Base-by-base conservation (phyloP, 2,329 filamentous ascomycete species). In the Plectosphaerella sp. region DNA sequence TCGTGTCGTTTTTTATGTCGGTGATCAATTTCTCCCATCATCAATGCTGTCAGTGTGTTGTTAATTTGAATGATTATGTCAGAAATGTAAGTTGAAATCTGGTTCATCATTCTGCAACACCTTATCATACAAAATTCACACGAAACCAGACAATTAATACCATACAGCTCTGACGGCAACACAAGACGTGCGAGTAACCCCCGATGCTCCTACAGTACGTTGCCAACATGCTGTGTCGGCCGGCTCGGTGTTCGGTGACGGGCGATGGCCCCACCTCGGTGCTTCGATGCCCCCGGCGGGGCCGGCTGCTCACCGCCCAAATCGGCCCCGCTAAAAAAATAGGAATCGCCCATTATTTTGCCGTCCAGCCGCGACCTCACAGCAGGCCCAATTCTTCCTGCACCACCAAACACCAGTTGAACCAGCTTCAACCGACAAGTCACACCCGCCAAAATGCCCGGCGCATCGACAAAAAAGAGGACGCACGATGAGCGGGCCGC, bases 381-480 rank as follows among this genome's bases (percentile, higher is more conserved):
- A 33, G 28, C 28, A 33, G 37, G 7, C 16, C 37, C 10, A 18
- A 15, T 12, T 16, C 10, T 14, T 39, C 37, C 16, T 39, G 22
- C 37, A 39, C 37, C 35, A 14, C 46, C 46, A 22, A 11, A 18
- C 11, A 48, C 18, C 46, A n/a, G 10, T 20, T 33, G 24, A 6
- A 37, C 12, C 46, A 18, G 22, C 18, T 24, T 15, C 3, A 20
- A 42, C 16, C 11, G 8, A 25, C 41, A 16, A 8, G 14, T n/a
- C 50, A 61, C 11, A 48, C 18, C 22, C 37, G 16, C 22, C 39
- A 49, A 45, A 52, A 65, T 67, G 66, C 62, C 64, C 46, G 64
- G 61, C 22, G 47, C 62, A 54, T 54, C 57, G 45, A 49, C 56
- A 20, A 68, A 66, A 45, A 72, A 72, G 57, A 62, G 69, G 33